Conservation (phyloP, 2,329 filamentous ascomycete genomes). For the Moelleriella libera region DNA sequence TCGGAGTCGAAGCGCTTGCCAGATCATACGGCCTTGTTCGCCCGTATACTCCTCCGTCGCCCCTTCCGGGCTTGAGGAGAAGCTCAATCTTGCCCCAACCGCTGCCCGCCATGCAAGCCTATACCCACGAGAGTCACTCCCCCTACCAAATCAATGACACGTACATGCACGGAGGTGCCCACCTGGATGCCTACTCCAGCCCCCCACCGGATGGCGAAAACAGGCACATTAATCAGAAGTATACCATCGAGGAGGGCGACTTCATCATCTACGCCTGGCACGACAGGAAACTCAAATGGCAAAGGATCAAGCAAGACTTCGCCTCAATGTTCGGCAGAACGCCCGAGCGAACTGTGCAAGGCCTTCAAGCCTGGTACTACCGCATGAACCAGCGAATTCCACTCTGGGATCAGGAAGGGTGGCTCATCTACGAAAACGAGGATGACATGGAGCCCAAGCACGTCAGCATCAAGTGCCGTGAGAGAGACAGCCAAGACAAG, state of each 20-base stretch:
- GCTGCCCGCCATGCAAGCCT: slow-evolving; percentile 9
- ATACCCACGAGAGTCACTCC: slow-evolving; percentile 10
- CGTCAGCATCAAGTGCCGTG: slow-evolving; percentile 24
- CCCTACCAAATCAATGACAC: slow-evolving; percentile 10
- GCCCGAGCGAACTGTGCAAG: slow-evolving; percentile 23
- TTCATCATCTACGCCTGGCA: slow-evolving; percentile 30
- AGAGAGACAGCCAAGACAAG: slow-evolving; percentile 21
- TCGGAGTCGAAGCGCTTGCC: slow-evolving; percentile 21
- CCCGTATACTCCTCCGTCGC: slow-evolving; percentile 14
- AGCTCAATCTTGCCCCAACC: slow-evolving; percentile 11
- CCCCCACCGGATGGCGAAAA: slow-evolving; percentile 21
- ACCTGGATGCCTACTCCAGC: slow-evolving; percentile 17
- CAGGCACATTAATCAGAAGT: slow-evolving; percentile 28
- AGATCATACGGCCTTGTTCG: slow-evolving; percentile 15
- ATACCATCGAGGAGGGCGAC: slow-evolving; percentile 27
- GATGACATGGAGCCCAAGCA: slow-evolving; percentile 22
- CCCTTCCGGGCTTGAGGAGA: slow-evolving; percentile 11
- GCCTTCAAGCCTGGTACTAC: slow-evolving; percentile 29
- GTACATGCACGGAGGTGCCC: slow-evolving; percentile 9
- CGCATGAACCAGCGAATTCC: slow-evolving; percentile 27
- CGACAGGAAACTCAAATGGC: slow-evolving; percentile 28
- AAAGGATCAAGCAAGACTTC: slow-evolving; percentile 24
- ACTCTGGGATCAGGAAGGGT: slow-evolving; percentile 23
- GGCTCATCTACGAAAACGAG: slow-evolving; percentile 23
- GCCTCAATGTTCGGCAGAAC: slow-evolving; percentile 21